phyloP scores from a whole-genome alignment of 2,329 filamentous ascomycete genomes.

The Fusarium veterinarium region DNA sequence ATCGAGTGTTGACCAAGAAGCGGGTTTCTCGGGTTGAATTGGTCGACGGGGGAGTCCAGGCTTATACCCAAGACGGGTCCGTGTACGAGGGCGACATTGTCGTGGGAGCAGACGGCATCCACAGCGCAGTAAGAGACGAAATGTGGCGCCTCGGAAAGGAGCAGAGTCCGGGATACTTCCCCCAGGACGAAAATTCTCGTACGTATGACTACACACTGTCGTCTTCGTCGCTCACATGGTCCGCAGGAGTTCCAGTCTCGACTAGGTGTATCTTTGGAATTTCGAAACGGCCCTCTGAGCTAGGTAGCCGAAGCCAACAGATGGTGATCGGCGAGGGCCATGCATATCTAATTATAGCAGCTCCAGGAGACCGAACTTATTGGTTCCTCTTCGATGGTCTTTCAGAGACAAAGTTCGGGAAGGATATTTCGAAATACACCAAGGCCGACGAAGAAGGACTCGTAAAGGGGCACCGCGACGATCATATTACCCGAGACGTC shows the following conservation, averaged over 20 bases:
- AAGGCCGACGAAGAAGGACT: background rate
- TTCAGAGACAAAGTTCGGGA: background rate
- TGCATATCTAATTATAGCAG: background rate
- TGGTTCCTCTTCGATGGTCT: background rate
- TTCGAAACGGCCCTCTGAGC: background rate
- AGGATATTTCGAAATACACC: background rate
- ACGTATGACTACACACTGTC: background rate
- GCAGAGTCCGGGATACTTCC: background rate
- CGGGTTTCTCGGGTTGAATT: background rate
- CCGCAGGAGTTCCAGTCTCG: background rate
- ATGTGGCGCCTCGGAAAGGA: background rate
- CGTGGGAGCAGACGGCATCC: slow-evolving; percentile 17
- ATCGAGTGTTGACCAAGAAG: background rate
- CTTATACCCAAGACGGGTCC: background rate
- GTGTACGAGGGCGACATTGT: background rate
- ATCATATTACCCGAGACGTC: background rate
- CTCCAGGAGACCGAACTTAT: background rate
- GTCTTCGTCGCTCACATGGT: background rate
- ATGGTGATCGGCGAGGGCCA: background rate
- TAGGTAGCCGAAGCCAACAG: background rate
- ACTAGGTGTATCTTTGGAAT: background rate
- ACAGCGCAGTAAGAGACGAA: background rate
- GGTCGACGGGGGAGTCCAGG: background rate
- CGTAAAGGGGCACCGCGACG: accelerated
- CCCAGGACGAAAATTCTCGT: background rate